These are phyloP conservation scores for Nicotiana noctiflora DNA, from an alignment of 257 asterid species.

Conservation along the genomic window DNA sequence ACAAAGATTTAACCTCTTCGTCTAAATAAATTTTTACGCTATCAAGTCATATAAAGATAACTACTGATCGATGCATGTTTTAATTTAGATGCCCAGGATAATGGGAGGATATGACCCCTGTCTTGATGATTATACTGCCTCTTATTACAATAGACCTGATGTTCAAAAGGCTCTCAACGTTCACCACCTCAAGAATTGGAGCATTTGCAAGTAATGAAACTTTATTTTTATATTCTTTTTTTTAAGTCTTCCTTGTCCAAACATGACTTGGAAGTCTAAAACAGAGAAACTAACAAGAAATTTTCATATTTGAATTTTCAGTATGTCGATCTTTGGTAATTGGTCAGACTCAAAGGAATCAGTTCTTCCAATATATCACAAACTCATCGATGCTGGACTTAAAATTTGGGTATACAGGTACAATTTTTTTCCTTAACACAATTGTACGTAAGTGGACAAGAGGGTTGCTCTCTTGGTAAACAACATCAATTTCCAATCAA, in stretches of 20 bases:
- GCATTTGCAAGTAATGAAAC: slow-evolving; percentile 69
- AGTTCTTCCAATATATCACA: slow-evolving; percentile 73
- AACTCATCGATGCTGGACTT: slow-evolving; percentile 67
- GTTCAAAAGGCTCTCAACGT: slow-evolving; percentile 89
- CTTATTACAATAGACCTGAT: slow-evolving; percentile 58
- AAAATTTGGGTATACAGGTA: slow-evolving; percentile 85
- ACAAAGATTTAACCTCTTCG: neutral
- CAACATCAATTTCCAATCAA: too few relatives aligned
- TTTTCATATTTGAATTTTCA: slow-evolving; percentile 27
- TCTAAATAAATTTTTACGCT: too few relatives aligned
- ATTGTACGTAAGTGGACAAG: too few relatives aligned
- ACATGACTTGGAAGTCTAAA: neutral
- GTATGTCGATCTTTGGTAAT: slow-evolving; percentile 49
- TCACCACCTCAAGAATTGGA: slow-evolving; percentile 52
- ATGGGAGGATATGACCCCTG: slow-evolving; percentile 89
- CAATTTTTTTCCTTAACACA: neutral
- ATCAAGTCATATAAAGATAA: too few relatives aligned
- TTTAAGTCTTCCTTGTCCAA: neutral
- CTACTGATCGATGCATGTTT: neutral
- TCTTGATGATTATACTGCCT: slow-evolving; percentile 62
- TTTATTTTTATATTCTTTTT: neutral
- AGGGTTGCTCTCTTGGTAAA: too few relatives aligned
- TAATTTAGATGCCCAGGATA: slow-evolving; percentile 57
- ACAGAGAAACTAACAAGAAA: neutral
- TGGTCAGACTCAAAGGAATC: slow-evolving; percentile 59